These are phyloP conservation scores for Fusarium albosuccineum DNA, from an alignment of 2,329 filamentous ascomycete species.

Conservation along the genomic window DNA sequence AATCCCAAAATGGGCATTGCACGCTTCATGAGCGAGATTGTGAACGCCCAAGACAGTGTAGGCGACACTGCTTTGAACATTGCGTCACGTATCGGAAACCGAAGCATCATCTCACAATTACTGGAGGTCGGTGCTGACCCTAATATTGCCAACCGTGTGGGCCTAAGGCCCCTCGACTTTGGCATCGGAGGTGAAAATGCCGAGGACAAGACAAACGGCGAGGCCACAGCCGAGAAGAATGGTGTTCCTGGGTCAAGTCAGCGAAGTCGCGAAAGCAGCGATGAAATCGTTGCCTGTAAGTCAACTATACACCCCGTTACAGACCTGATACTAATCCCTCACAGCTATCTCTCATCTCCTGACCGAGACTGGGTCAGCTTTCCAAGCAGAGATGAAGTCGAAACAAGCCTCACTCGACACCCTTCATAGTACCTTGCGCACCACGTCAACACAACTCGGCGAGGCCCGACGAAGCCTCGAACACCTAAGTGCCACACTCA, in stretches of 20 bases:
- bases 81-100: conserved; percentile 91
- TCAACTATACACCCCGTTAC: conserved; percentile 38
- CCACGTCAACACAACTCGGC: conserved; percentile 82
- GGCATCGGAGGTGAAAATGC: conserved; percentile 80
- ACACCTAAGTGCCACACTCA: conserved; percentile 74
- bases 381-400: conserved; percentile 82
- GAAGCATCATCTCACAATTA: conserved; percentile 95
- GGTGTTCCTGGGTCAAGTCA: conserved; percentile 61
- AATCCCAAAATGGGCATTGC: conserved; percentile 84
- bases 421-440: conserved; percentile 83
- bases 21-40: conserved; percentile 96
- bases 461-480: conserved; percentile 82
- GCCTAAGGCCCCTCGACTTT: conserved; percentile 92
- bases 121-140: conserved; percentile 95
- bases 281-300: conserved; percentile 84
- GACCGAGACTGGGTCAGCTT: conserved; percentile 81
- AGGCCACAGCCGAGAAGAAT: conserved; percentile 59
- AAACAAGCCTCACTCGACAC: conserved; percentile 88
- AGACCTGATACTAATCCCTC: neutral
- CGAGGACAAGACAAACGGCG: conserved; percentile 59
- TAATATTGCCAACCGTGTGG: conserved; percentile 90
- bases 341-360: conserved; percentile 86
- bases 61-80: conserved; percentile 97
- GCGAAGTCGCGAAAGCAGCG: conserved; percentile 77
- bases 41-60: conserved; percentile 93